Evolutionary conservation across 2,329 filamentous ascomycete genomes (phyloP).

Genomic region (Alternaria alternata): DNA sequence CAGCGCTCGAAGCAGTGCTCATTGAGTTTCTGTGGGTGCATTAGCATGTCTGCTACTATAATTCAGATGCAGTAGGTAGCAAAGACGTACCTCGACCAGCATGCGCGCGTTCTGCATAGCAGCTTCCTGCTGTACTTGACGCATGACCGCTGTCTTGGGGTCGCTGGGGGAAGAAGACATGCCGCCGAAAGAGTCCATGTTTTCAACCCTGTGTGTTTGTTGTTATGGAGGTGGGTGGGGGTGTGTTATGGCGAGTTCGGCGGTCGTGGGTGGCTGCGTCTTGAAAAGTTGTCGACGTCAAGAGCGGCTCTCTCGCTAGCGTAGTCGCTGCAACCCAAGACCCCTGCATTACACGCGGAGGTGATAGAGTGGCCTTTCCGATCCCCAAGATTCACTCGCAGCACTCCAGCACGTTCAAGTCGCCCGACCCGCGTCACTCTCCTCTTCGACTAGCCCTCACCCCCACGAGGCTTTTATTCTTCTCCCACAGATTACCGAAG

Average conservation of each 20-base stretch:
- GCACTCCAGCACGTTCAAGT: slow-evolving; percentile 34
- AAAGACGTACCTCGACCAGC: slow-evolving; percentile 53
- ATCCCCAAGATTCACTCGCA: slow-evolving; percentile 18
- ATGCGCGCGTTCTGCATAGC: slow-evolving; percentile 61
- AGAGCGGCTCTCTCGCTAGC: slow-evolving; percentile 30
- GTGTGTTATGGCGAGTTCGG: slow-evolving; percentile 1
- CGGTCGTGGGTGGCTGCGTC: slow-evolving; percentile 4
- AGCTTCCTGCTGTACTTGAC: slow-evolving; percentile 62
- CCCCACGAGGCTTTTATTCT: slow-evolving; percentile 13
- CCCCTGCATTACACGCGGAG: slow-evolving; percentile 41
- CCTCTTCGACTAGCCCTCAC: slow-evolving; percentile 33
- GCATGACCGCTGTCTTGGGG: slow-evolving; percentile 59
- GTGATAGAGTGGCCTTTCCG: slow-evolving; percentile 24
- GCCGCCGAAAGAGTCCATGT: slow-evolving; percentile 47
- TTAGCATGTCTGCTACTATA: not conserved
- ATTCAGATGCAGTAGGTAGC: not conserved
- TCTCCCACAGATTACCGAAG: slow-evolving; percentile 34
- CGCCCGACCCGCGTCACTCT: slow-evolving; percentile 33
- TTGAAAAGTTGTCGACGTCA: slow-evolving; percentile 44
- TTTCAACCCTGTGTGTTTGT: slow-evolving; percentile 13
- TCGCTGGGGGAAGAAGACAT: slow-evolving; percentile 46
- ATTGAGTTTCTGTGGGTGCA: slow-evolving; percentile 56
- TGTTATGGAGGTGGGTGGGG: not conserved
- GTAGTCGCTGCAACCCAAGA: slow-evolving; percentile 17
- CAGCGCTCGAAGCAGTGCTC: slow-evolving; percentile 66